These are phyloP conservation scores for Penicillium roqueforti DNA, from an alignment of 495 filamentous ascomycete genomes.

Conservation along the genomic window DNA sequence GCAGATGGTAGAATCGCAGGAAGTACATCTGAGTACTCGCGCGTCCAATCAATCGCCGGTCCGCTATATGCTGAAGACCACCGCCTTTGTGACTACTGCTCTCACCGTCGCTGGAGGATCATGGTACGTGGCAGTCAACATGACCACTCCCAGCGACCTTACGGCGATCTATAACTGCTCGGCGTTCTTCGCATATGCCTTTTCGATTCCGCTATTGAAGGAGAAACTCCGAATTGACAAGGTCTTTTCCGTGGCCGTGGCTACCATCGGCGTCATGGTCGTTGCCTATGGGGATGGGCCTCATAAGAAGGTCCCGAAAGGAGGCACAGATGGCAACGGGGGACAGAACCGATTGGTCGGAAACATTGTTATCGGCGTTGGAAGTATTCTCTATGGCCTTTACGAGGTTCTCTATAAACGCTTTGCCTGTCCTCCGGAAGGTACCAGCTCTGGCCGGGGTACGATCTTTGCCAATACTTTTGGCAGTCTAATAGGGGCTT, in stretches of 20 bases:
- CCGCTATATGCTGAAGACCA: conserved; percentile 71
- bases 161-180: conserved; percentile 99
- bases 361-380: conserved; percentile 89
- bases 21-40: conserved; percentile 51
- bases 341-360: conserved; percentile 63
- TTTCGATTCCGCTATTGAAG: conserved; percentile 81
- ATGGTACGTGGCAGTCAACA: conserved; percentile 91
- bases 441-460: conserved; percentile 69
- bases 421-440: conserved; percentile 87
- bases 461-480: conserved; percentile 93
- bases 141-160: conserved; percentile 87
- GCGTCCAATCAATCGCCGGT: conserved; percentile 54
- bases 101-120: conserved; percentile 88
- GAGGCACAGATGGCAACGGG: conserved; percentile 47
- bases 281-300: conserved; percentile 82
- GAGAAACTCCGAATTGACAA: conserved; percentile 80
- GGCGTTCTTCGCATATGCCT: conserved; percentile 96
- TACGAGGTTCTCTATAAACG: conserved; percentile 97
- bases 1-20: conserved; percentile 75
- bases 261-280: conserved; percentile 81
- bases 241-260: conserved; percentile 74
- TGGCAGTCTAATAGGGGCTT: conserved; percentile 75
- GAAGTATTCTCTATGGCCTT: conserved; percentile 89
- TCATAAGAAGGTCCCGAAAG: conserved; percentile 48
- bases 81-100: conserved; percentile 74